Percentiles rank a stretch among this genome's conserved stretches.
phyloP scores from a whole-genome alignment of 257 asterid genomes.

The Nicotiana otophora region DNA sequence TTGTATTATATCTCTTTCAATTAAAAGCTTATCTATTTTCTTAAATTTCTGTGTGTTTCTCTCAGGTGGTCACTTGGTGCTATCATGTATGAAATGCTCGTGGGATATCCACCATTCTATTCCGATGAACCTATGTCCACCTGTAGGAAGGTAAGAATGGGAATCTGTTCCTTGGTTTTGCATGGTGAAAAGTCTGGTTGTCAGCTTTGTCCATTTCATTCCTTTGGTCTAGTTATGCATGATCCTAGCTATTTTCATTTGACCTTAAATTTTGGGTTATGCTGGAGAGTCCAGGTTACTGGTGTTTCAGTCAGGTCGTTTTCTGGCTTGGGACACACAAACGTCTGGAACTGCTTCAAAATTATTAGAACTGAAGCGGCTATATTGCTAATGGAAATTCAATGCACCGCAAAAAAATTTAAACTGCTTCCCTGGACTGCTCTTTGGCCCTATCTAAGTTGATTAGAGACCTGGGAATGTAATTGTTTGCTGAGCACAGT shows the following conservation, averaged over 20 bases:
- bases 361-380: neutral
- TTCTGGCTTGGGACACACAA: neutral
- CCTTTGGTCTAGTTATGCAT: neutral
- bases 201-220: neutral
- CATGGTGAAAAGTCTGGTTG: neutral
- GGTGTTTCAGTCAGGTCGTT: neutral
- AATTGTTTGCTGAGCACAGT: neutral
- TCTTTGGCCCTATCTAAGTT: neutral
- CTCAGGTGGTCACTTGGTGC: conserved; percentile 98
- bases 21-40: conserved; percentile 3
- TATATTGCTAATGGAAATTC: neutral
- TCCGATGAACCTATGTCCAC: conserved; percentile 98
- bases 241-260: neutral
- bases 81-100: conserved; percentile 96
- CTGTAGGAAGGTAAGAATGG: conserved; percentile 66
- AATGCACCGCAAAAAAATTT: neutral
- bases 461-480: neutral
- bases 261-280: neutral
- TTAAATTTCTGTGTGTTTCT: conserved; percentile 9
- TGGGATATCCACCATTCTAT: conserved; percentile 96
- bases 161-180: neutral
- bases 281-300: neutral
- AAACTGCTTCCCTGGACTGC: neutral
- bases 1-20: conserved; percentile 17
- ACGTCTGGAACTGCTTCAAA: neutral